Evolutionary conservation across 345 rosid genomes (phyloP).

Genomic region (Combretum micranthum): DNA sequence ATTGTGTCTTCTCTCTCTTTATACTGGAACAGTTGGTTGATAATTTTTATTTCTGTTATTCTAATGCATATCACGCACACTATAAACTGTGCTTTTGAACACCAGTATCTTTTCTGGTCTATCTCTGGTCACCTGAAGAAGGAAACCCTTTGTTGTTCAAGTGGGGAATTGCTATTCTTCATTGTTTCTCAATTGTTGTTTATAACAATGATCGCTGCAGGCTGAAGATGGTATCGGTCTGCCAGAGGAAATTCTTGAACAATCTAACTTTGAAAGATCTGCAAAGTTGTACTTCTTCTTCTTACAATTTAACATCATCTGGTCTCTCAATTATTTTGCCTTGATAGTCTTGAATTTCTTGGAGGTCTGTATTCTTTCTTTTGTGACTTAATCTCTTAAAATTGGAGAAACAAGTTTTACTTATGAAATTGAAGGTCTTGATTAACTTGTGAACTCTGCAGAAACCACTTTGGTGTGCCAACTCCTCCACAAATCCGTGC

Average conservation of each 20-base stretch:
- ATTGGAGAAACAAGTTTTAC: background rate
- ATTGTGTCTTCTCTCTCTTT: too few species aligned
- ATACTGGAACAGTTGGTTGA: too few species aligned
- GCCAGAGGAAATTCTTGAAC: constrained; percentile 81
- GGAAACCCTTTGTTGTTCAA: too few species aligned
- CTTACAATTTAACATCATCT: constrained; percentile 50
- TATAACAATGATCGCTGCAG: constrained; percentile 26
- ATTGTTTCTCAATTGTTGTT: background rate
- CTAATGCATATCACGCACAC: too few species aligned
- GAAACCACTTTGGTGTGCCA: constrained; percentile 91
- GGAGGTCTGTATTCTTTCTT: constrained; percentile 47
- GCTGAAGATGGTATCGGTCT: constrained; percentile 94
- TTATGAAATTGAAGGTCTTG: background rate
- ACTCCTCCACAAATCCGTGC: constrained; percentile 42
- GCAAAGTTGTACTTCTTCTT: constrained; percentile 61
- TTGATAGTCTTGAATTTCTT: constrained; percentile 65
- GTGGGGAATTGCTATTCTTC: too few species aligned
- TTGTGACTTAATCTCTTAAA: background rate
- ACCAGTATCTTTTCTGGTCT: too few species aligned
- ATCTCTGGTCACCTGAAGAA: too few species aligned
- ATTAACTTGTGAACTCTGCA: constrained; percentile 20
- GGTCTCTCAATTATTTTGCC: constrained; percentile 89
- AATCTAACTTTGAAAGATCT: constrained; percentile 51
- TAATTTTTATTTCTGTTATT: too few species aligned
- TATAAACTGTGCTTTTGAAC: too few species aligned